Evolutionary conservation across 805 yeast species (phyloP).

Genomic region (Citeromyces matritensis): DNA sequence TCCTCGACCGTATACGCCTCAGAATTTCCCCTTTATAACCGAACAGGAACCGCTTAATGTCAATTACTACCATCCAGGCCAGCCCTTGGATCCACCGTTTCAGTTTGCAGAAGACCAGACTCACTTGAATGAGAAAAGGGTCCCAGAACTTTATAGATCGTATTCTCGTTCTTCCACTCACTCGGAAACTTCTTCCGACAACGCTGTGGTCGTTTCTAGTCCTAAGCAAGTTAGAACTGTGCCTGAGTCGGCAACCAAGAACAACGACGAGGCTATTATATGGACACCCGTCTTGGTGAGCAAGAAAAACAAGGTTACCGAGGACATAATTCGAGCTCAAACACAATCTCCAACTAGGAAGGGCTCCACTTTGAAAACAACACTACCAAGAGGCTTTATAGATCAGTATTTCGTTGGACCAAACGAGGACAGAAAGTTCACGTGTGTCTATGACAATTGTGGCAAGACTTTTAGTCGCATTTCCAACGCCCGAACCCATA

Average conservation of each 20-base stretch:
- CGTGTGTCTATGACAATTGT: constrained; percentile 67
- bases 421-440: constrained; percentile 50
- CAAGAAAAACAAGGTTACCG: constrained; percentile 13
- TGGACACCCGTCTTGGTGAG: constrained; percentile 19
- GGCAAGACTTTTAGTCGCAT: constrained; percentile 75
- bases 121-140: background rate
- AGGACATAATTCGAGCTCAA: constrained; percentile 11
- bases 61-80: background rate
- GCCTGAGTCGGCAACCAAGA: constrained; percentile 13
- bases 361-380: constrained; percentile 39
- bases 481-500: constrained; percentile 88
- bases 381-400: constrained; percentile 79
- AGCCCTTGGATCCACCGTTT: background rate
- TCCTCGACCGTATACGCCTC: constrained; percentile 11
- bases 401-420: constrained; percentile 79
- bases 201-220: constrained; percentile 5
- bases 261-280: constrained; percentile 11
- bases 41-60: background rate
- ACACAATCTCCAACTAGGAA: constrained; percentile 29
- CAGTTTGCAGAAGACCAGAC: background rate
- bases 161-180: constrained; percentile 2
- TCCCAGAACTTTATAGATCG: constrained; percentile 4
- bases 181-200: constrained; percentile 5
- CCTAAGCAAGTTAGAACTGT: constrained; percentile 3
- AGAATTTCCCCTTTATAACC: background rate